These are phyloP conservation scores for Xerocomus potaroensis DNA, from an alignment of 768 basidiomycete genomes.

Conservation along the genomic window DNA sequence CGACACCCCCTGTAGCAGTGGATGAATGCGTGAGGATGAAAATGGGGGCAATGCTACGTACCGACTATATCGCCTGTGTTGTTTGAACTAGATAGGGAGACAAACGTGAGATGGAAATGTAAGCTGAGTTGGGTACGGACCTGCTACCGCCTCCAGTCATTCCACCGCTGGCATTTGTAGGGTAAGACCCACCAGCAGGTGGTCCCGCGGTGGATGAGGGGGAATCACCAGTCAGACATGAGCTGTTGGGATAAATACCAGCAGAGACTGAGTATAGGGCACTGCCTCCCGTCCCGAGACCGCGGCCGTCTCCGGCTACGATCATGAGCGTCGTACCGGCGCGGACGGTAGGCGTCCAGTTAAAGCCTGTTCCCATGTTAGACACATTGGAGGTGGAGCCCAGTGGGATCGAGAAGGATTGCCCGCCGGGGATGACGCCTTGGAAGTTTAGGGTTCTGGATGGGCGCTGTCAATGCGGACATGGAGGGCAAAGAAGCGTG, in stretches of 20 bases:
- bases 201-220: slow-evolving; percentile 75
- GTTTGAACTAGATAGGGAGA: slow-evolving; percentile 24
- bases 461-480: background rate
- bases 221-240: slow-evolving; percentile 55
- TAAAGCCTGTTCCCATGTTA: slow-evolving; percentile 57
- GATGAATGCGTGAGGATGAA: slow-evolving; percentile 4
- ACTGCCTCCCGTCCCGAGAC: slow-evolving; percentile 68
- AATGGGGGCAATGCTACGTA: slow-evolving; percentile 14
- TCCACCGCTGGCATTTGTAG: slow-evolving; percentile 46
- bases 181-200: slow-evolving; percentile 71
- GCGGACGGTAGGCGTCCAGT: slow-evolving; percentile 61
- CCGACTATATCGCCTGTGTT: slow-evolving; percentile 52
- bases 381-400: slow-evolving; percentile 41
- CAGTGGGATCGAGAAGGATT: slow-evolving; percentile 64
- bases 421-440: slow-evolving; percentile 76
- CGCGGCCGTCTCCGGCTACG: slow-evolving; percentile 62
- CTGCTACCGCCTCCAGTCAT: slow-evolving; percentile 27
- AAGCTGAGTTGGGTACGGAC: slow-evolving; percentile 12
- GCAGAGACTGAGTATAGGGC: slow-evolving; percentile 49
- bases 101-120: background rate
- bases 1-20: slow-evolving; percentile 41
- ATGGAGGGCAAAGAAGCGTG: background rate
- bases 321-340: slow-evolving; percentile 64
- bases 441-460: slow-evolving; percentile 55
- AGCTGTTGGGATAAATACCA: slow-evolving; percentile 44